These are phyloP conservation scores for Ilex aquifolium DNA, from an alignment of 257 asterid species.

Conservation along the genomic window DNA sequence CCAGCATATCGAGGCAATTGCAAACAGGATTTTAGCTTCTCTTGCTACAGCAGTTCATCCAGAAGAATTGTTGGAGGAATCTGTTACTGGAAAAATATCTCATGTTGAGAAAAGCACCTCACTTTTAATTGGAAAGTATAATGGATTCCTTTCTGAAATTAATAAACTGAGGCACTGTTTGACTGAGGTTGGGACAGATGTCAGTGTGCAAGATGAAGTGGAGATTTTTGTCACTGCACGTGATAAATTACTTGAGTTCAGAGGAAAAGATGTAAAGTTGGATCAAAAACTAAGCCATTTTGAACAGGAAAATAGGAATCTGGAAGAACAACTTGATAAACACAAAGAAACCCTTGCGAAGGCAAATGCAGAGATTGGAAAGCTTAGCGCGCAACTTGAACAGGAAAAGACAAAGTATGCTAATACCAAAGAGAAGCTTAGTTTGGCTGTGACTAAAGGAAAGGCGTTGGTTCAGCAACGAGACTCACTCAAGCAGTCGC, in stretches of 20 bases:
- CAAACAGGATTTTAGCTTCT: conserved; percentile 46
- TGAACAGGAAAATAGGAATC: conserved; percentile 47
- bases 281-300: conserved; percentile 41
- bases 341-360: conserved; percentile 48
- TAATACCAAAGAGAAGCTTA: conserved; percentile 91
- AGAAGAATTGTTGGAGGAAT: conserved; percentile 39
- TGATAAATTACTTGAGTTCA: conserved; percentile 47
- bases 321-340: conserved; percentile 57
- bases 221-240: conserved; percentile 41
- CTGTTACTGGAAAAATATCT: conserved; percentile 49
- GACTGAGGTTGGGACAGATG: conserved; percentile 41
- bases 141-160: conserved; percentile 44
- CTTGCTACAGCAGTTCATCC: conserved; percentile 34
- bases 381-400: conserved; percentile 65
- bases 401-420: conserved; percentile 68
- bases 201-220: conserved; percentile 40
- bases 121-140: conserved; percentile 44
- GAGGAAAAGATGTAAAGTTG: conserved; percentile 47
- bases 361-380: conserved; percentile 49
- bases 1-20: conserved; percentile 41
- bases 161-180: conserved; percentile 49
- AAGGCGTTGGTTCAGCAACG: conserved; percentile 96
- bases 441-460: conserved; percentile 96
- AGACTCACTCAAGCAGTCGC: conserved; percentile 69
- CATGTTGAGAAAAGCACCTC: conserved; percentile 47